phyloP scores from a whole-genome alignment of 768 basidiomycete genomes.

The Tremella yokohamensis region DNA sequence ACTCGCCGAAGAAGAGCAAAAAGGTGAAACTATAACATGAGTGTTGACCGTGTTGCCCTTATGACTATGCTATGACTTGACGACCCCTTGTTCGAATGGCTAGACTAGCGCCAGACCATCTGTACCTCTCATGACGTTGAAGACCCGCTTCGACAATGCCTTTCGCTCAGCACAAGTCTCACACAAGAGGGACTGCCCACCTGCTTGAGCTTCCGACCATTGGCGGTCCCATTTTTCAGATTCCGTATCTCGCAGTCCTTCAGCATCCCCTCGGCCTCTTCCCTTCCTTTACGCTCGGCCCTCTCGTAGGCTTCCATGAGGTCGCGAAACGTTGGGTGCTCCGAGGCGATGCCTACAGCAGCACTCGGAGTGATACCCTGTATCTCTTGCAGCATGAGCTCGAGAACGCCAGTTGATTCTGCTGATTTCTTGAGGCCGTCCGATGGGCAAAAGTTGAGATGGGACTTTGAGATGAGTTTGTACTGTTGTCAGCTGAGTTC shows the following conservation, averaged over 20 bases:
- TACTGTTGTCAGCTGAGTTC: conserved; percentile 24
- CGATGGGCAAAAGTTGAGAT: conserved; percentile 44
- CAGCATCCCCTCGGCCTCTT: conserved; percentile 33
- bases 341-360: conserved; percentile 38
- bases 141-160: conserved; percentile 39
- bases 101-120: conserved; percentile 40
- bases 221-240: conserved; percentile 31
- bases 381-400: conserved; percentile 50
- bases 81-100: neutral
- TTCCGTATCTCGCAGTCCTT: conserved; percentile 42
- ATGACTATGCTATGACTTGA: neutral
- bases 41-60: neutral
- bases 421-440: conserved; percentile 33
- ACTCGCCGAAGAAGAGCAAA: conserved; percentile 5
- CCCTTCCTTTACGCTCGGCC: conserved; percentile 33
- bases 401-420: conserved; percentile 31
- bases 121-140: conserved; percentile 33
- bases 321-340: conserved; percentile 33
- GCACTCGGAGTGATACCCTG: conserved; percentile 46
- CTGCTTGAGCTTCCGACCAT: conserved; percentile 29
- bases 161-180: conserved; percentile 3
- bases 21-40: neutral
- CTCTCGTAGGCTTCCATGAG: conserved; percentile 48
- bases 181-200: conserved; percentile 13
- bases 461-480: conserved; percentile 47